Conservation (phyloP, 208 protist genomes). For the Lotmaria passim region DNA sequence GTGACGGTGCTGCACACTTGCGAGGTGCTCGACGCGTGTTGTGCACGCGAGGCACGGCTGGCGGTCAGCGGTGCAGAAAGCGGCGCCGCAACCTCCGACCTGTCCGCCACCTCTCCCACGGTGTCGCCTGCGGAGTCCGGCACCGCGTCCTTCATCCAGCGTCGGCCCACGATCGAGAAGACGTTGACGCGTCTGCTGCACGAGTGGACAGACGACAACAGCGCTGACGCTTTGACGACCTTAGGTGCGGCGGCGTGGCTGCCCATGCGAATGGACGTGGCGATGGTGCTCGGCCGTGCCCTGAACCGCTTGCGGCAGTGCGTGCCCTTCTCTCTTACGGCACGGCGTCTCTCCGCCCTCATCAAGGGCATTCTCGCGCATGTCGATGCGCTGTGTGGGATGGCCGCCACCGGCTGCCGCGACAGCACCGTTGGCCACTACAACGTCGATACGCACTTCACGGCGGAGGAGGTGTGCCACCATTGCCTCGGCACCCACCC, state of each 20-base stretch:
- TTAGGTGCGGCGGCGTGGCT: slow-evolving; percentile 10
- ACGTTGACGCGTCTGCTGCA: slow-evolving; percentile 18
- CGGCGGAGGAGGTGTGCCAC: slow-evolving; percentile 42
- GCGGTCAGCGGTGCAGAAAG: background rate
- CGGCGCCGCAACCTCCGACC: background rate
- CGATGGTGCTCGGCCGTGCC: slow-evolving; percentile 15
- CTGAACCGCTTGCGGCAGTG: slow-evolving; percentile 25
- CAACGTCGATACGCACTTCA: slow-evolving; percentile 24
- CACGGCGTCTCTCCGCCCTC: slow-evolving; percentile 55
- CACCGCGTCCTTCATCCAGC: slow-evolving; percentile 7
- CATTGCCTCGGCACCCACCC: slow-evolving; percentile 78
- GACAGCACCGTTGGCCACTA: slow-evolving; percentile 35
- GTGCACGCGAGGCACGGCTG: slow-evolving; percentile 1
- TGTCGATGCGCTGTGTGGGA: slow-evolving; percentile 47
- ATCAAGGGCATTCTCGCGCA: slow-evolving; percentile 53
- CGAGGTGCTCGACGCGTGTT: slow-evolving; percentile 21
- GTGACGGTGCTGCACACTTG: slow-evolving; percentile 34
- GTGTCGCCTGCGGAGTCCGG: background rate
- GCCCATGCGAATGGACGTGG: slow-evolving; percentile 25
- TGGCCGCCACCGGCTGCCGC: slow-evolving; percentile 19
- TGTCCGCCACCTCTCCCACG: background rate
- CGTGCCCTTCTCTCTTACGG: slow-evolving; percentile 19
- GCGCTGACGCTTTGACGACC: no score
- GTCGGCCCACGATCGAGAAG: slow-evolving; percentile 17
- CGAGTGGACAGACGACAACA: slow-evolving; percentile 18